phyloP scores from a whole-genome alignment of 495 filamentous ascomycete species.

The Physcia stellaris region DNA sequence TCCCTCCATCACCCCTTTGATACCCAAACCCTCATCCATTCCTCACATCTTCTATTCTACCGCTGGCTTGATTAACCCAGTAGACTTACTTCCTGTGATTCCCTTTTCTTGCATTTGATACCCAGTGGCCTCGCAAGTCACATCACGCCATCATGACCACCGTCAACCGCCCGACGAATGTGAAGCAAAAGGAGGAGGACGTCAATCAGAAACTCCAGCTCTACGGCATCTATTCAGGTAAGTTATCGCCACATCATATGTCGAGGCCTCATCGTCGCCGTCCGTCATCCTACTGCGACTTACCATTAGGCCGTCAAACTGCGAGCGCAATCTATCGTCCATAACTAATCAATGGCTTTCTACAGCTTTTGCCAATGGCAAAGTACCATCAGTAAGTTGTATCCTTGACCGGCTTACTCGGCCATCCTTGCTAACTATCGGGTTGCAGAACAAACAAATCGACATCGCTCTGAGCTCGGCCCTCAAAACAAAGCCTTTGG shows the following conservation, averaged over 20 bases:
- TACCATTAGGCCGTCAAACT: constrained; percentile 11
- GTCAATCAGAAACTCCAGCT: constrained; percentile 91
- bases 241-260: no score
- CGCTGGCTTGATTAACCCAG: no score
- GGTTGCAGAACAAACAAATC: constrained; percentile 73
- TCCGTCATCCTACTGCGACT: no score
- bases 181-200: constrained; percentile 49
- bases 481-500: constrained; percentile 49
- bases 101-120: background rate
- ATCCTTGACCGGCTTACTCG: background rate
- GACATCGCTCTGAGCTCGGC: constrained; percentile 85
- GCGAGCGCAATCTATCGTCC: background rate
- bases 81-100: no score
- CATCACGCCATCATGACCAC: constrained; percentile 26
- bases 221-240: constrained; percentile 78
- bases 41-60: no score
- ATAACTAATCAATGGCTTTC: background rate
- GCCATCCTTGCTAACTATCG: background rate
- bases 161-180: constrained; percentile 53
- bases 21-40: no score
- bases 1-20: no score
- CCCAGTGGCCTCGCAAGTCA: background rate
- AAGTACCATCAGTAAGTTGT: constrained; percentile 70
- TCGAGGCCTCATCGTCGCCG: no score
- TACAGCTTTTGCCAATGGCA: constrained; percentile 74